Conservation (phyloP, 768 basidiomycete genomes). For the Hemileccinum rubropunctum region DNA sequence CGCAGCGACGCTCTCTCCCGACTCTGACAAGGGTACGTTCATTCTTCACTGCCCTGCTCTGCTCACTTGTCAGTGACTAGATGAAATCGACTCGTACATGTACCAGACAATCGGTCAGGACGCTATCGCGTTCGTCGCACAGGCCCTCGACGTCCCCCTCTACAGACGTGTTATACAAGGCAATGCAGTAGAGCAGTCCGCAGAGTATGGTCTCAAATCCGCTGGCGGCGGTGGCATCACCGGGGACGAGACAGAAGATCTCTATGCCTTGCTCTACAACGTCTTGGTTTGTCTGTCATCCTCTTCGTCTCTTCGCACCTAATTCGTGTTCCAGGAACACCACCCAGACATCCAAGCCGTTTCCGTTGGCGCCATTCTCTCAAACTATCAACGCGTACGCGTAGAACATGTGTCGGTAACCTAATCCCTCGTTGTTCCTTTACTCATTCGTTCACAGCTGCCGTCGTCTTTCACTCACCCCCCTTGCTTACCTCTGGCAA, state of each 20-base stretch:
- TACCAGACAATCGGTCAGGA: conserved; percentile 99
- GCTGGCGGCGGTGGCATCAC: conserved; percentile 47
- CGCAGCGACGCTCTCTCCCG: conserved; percentile 85
- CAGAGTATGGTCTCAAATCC: conserved; percentile 79
- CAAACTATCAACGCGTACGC: conserved; percentile 94
- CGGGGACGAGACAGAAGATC: conserved; percentile 97
- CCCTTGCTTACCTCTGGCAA: conserved; percentile 93
- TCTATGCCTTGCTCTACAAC: conserved; percentile 63
- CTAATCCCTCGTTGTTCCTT: background rate
- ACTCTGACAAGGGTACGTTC: conserved; percentile 72
- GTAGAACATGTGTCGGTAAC: conserved; percentile 91
- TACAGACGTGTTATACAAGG: conserved; percentile 82
- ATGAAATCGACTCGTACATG: conserved; percentile 97
- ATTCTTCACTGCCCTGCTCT: background rate
- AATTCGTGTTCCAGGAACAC: conserved; percentile 41
- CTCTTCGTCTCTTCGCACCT: background rate
- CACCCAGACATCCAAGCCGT: conserved; percentile 86
- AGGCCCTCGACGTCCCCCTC: conserved; percentile 82
- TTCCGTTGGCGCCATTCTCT: conserved; percentile 94
- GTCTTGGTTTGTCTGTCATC: conserved; percentile 66
- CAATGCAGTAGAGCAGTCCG: conserved; percentile 71
- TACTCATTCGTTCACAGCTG: conserved; percentile 49
- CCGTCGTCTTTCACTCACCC: conserved; percentile 71
- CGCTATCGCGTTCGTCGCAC: conserved; percentile 82
- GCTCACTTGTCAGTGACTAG: conserved; percentile 40